Conservation (phyloP, 2,329 filamentous ascomycete species). For the Fusarium sp. region DNA sequence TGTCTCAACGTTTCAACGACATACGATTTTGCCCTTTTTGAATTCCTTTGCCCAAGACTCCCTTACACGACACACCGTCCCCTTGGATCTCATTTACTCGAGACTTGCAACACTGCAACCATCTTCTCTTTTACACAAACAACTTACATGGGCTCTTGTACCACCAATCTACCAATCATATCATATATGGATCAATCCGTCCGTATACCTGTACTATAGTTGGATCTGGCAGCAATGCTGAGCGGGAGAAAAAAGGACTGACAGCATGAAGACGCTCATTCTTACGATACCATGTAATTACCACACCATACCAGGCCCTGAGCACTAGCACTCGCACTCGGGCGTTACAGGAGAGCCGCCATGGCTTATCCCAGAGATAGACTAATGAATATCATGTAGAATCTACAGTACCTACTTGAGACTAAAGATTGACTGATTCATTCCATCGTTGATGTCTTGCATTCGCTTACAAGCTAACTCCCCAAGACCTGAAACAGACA, state of each 20-base stretch:
- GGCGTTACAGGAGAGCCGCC: slow-evolving; percentile 14
- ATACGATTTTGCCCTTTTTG: slow-evolving; percentile 22
- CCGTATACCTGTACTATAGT: slow-evolving; percentile 39
- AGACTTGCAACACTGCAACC: slow-evolving; percentile 8
- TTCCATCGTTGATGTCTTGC: not conserved
- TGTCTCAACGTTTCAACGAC: slow-evolving; percentile 31
- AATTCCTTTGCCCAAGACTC: not conserved
- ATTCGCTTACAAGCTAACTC: not conserved
- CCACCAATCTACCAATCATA: slow-evolving; percentile 19
- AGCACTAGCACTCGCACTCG: slow-evolving; percentile 21
- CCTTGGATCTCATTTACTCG: slow-evolving; percentile 6
- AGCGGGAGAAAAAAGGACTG: slow-evolving; percentile 17
- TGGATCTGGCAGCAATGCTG: slow-evolving; percentile 36
- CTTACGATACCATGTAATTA: slow-evolving; percentile 45
- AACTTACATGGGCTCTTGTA: slow-evolving; percentile 25
- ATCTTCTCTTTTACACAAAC: slow-evolving; percentile 7
- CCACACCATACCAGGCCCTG: slow-evolving; percentile 10
- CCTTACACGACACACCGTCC: not conserved
- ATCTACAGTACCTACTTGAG: slow-evolving; percentile 13
- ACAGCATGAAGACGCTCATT: slow-evolving; percentile 38
- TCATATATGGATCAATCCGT: slow-evolving; percentile 16
- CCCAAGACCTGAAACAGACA: slow-evolving; percentile 9
- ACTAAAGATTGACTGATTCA: not conserved
- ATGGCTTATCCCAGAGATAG: slow-evolving; percentile 28
- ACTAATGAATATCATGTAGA: slow-evolving; percentile 38